Conservation (phyloP, 2,329 filamentous ascomycete genomes). For the Parasarocladium wereldwijsianum region DNA sequence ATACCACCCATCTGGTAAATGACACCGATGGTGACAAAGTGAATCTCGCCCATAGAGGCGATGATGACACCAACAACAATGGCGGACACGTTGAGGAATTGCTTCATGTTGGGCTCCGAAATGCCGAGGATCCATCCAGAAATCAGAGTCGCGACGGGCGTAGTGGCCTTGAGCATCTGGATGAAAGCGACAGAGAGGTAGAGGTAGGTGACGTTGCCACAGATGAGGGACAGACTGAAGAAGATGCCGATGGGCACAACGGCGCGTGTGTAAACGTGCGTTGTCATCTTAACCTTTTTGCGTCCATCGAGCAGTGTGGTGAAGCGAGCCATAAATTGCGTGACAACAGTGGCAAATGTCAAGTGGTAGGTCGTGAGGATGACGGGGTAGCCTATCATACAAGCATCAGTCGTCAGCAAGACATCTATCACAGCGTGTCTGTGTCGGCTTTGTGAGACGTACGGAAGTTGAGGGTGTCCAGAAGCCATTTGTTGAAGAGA, state of each 20-base stretch:
- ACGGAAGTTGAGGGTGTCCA: constrained; percentile 70
- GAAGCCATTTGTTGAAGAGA: constrained; percentile 98
- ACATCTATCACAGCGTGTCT: background rate
- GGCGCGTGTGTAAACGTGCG: constrained; percentile 78
- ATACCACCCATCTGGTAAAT: constrained; percentile 67
- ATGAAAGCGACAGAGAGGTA: constrained; percentile 95
- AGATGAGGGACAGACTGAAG: constrained; percentile 93
- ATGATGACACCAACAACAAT: constrained; percentile 93
- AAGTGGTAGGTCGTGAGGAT: constrained; percentile 95
- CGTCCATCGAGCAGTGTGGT: constrained; percentile 83
- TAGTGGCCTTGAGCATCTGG: constrained; percentile 98
- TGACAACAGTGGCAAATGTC: constrained; percentile 84
- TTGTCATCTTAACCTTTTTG: constrained; percentile 95
- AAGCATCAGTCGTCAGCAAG: no score
- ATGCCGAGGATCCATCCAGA: constrained; percentile 81
- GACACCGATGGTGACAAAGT: constrained; percentile 72
- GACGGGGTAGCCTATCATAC: constrained; percentile 50
- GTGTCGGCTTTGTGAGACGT: background rate
- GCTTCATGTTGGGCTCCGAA: constrained; percentile 68
- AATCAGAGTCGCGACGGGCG: constrained; percentile 81
- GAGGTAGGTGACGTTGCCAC: constrained; percentile 88
- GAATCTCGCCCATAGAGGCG: constrained; percentile 88
- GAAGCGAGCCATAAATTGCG: constrained; percentile 80
- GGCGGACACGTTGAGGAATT: constrained; percentile 82
- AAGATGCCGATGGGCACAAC: constrained; percentile 92